Evolutionary conservation across 805 yeast genomes (phyloP), one percentile per base, ranked within the genome.

Genomic region (Cyberlindnera maritima): DNA sequence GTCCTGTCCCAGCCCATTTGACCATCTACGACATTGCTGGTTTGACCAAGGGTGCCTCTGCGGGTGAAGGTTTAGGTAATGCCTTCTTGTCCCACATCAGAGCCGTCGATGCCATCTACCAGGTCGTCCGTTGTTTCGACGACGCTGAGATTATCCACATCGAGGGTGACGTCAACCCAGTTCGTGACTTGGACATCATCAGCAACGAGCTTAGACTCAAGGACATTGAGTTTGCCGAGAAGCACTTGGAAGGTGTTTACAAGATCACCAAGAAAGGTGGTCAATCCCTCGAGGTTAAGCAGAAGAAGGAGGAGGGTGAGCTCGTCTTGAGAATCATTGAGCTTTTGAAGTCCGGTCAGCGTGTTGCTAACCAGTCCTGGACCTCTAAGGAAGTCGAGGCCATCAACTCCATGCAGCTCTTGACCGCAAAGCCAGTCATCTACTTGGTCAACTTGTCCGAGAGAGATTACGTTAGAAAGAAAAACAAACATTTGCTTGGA

Each of bases 21-120:
- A 92, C 97, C 48, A 82, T 94, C 49, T 90, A 88, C 64, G 99
- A 94, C 73, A 94, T 94, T 70, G 99, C 99, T 50, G 99, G 99
- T 69, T 77, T 94, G 66, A 92, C 98, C 56, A 88, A 88, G 72
- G 97, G 97, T 72, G 97, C 98, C 33, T 82, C 89, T 50, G 85
- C 87, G 45, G 98, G 98, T 69, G 97, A 90, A 72, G 99, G 99
- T 67, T 81, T 94, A 57, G 99, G 99, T 65, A 94, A 94, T 69
- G 96, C 96, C 54, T 94, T 94, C 79, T 81, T 94, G 73, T 85
- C 96, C 58, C 91, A 94, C 69, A 94, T 94, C 62, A 82, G 98
- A 71, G 94, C 96, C 41, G 99, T 94, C 47, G 99, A 94, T 78
- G 96, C 97, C 53, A 85, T 94, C 56, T 94, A 87, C 74, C 98